Evolutionary conservation across 306 rosid species (phyloP), one percentile per base, ranked within the genome.

Genomic region (Lagenaria siceraria): DNA sequence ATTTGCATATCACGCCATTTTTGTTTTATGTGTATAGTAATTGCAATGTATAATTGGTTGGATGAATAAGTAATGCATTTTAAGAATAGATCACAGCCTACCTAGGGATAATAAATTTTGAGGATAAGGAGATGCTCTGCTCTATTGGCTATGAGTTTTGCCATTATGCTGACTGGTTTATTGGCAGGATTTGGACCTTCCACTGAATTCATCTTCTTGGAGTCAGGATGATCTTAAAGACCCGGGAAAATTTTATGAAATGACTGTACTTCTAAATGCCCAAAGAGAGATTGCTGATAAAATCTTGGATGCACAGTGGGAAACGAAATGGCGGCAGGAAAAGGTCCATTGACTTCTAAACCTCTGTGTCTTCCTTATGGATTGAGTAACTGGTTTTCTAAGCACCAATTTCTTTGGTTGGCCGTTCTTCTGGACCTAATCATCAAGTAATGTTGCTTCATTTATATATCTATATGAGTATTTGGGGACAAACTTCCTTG

Each of bases 251-350:
- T 84, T 92, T 63, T 82, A 88, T 73, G 99, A 95, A 83, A 95
- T 95, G 97, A 90, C 95, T 22, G 80, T 95, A 77, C 99, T 95
- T 88, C 92, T 92, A 65, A 95, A 92, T 72, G 99, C 97, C 59
- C 99, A 95, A 83, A 87, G 96, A 88, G 97, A 95, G 84, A 86
- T 95, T 27, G 87, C 92, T 72, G 97, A 92, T 82, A 89, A 95
- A 84, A 88, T 95, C 75, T 84, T 90, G 90, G 96, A 95, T 81
- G 83, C 92, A n/a, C 97, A 88, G 74, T 92, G 97, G 99, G 93
- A 90, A 84, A 86, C 90, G 58, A 83, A 88, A 83, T 92, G 99
- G 99, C 97, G 92, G 31, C 91, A 95, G 82, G 97, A 88, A 76
- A 92, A 88, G 99, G 97, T 94, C 77, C 77, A 58, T 88, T 14